Evolutionary conservation across 1,284 basidiomycete species (phyloP), one percentile per base, ranked within the genome.

Genomic region (Hypsizygus ulmarius): DNA sequence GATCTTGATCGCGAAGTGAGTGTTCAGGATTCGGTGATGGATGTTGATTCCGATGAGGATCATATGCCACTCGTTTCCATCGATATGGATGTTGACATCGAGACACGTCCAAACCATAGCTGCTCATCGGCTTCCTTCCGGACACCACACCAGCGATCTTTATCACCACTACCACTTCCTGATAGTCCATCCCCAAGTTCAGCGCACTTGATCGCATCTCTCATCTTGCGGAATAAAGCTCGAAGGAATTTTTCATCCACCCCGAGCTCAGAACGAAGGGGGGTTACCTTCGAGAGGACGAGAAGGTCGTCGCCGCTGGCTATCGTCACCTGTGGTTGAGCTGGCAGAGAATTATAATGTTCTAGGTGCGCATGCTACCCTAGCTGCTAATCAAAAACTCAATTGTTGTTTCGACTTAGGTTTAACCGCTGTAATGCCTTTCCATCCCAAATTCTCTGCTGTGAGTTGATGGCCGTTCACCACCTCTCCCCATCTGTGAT

Each of bases 1-100:
- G 41, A 52, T 37, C 28, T 57, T 12, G 45, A 53, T 34, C 40
- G 40, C 9, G 45, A 52, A 14, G 21, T 37, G 27, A 16, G 25
- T 3, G 27, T 8, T 2, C 37, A 19, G 8, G 43, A 39, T 33
- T n/a, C n/a, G 28, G 4, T 36, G n/a, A 53, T 57, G 49, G 53
- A 57, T 33, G 39, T 58, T 5, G 57, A 57, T 39, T 27, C 32
- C 19, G 42, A 39, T 16, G 27, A 39, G 19, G 19, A 42, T 10
- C 10, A 19, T 39, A 38, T 47, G 14, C 47, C 49, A 21, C 36
- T 39, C 21, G 45, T 29, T 53, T 57, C 55, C 50, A 50, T 45
- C 43, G 53, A 57, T 49, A 56, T 55, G 51, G 57, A 57, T 57
- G 44, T 57, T 48, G 54, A 52, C 40, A 50, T 57, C 11, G 57